Conservation (phyloP, 805 yeast genomes). For the Candida gorgasii region DNA sequence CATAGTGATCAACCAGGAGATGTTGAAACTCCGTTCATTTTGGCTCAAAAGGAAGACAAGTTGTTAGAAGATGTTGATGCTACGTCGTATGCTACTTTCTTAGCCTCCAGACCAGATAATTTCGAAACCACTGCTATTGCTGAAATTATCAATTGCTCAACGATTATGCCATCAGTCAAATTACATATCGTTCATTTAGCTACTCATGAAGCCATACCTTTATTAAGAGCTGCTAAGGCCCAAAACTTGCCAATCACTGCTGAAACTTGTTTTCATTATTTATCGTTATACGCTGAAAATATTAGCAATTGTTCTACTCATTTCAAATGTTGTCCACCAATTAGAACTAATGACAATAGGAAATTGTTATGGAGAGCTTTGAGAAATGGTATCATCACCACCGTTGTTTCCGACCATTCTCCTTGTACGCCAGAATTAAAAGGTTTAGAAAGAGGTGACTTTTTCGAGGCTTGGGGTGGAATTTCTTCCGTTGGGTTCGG, state of each 20-base stretch:
- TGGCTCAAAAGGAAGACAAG: slow-evolving; percentile 43
- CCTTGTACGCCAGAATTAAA: slow-evolving; percentile 94
- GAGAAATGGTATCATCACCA: slow-evolving; percentile 60
- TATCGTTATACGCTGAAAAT: slow-evolving; percentile 73
- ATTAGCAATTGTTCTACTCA: slow-evolving; percentile 79
- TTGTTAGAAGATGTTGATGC: slow-evolving; percentile 55
- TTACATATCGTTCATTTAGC: slow-evolving; percentile 92
- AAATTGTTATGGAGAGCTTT: slow-evolving; percentile 77
- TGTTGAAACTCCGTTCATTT: slow-evolving; percentile 24
- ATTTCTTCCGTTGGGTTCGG: slow-evolving; percentile 93
- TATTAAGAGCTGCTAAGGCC: slow-evolving; percentile 64
- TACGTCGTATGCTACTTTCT: slow-evolving; percentile 65
- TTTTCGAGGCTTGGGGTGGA: slow-evolving; percentile 96
- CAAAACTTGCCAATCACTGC: slow-evolving; percentile 67
- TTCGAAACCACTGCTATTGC: slow-evolving; percentile 85
- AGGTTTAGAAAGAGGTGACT: slow-evolving; percentile 79
- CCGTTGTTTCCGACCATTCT: slow-evolving; percentile 94
- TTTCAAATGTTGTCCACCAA: slow-evolving; percentile 95
- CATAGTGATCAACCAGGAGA: slow-evolving; percentile 21
- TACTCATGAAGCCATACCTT: slow-evolving; percentile 78
- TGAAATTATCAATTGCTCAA: slow-evolving; percentile 64
- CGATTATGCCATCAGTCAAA: slow-evolving; percentile 57
- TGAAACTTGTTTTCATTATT: slow-evolving; percentile 93
- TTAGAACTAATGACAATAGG: slow-evolving; percentile 73
- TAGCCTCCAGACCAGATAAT: slow-evolving; percentile 84